Evolutionary conservation across 345 rosid genomes (phyloP), one percentile per base, ranked within the genome.

Genomic region (Nephelium lappaceum): DNA sequence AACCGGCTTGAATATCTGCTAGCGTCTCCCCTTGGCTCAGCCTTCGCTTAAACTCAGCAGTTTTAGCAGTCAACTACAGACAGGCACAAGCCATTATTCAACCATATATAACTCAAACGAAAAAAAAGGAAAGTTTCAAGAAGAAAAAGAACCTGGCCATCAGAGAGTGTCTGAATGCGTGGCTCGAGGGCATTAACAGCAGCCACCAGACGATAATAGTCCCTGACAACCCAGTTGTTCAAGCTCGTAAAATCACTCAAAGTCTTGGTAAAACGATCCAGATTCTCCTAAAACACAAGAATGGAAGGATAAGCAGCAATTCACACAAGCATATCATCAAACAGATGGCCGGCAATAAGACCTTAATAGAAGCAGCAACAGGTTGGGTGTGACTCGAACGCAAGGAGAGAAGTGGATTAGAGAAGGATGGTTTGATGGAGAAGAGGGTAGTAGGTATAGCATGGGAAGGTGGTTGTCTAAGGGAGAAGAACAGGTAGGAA

Each of bases 1-100:
- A 81, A 93, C 98, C 98, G 71, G 95, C 92, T 87, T 95, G 98
- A 83, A 95, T 90, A 85, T 93, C 93, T 7, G 95, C 90, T 16
- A 95, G 83, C 15, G 90, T 85, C 87, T 90, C 90, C 49, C 97
- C 93, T 78, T 75, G 78, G 36, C 81, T 80, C 81, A 95, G 83
- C 78, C 98, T 89, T 71, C 69, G 87, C 77, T 91, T 89, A 64
- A 95, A 93, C 81, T 92, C 97, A 19, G 82, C 69, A 71, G 97
- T 95, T 86, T 93, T 95, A 8, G 88, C 92, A 67, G 91, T 84
- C 89, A 95, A 84, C 98, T 95, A 71, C 61, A 70, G 25, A 68
- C 70, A 72, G 49, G 67, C 31, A 41, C 19, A 72, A 65, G 9
- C 42, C 24, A 55, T 73, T 36, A 75, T 57, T 38, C 76, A 74